Base-by-base conservation (phyloP, 345 rosid species). In the Hibiscus mutabilis region DNA sequence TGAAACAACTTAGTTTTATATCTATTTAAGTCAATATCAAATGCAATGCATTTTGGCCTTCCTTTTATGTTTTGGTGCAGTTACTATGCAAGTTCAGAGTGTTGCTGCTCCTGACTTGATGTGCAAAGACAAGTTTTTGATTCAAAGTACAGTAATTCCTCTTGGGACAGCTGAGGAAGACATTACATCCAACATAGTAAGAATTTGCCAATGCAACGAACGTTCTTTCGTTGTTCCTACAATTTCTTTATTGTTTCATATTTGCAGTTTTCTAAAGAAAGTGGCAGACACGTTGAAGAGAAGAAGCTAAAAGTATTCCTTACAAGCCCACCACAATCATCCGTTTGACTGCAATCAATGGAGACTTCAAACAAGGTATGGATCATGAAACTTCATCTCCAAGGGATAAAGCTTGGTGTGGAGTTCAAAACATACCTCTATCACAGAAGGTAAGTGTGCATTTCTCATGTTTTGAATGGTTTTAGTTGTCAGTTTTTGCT, bases 71-170 rank as follows among this genome's bases (percentile, higher is more conserved):
- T 49, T 29, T 49, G 62, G 37, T 69, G 73, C 68, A 87, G 91
- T 87, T 68, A 80, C 74, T 3, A 85, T 85, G 91, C 88, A 80
- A 79, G 84, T 83, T 74, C 87, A 77, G 81, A 76, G 15, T 63
- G 73, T 29, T 24, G 80, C 82, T 67, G 88, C 91, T 33, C 86
- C 80, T 42, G 83, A 82, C 72, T 70, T 87, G 76, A 74, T 73
- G 56, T 81, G 91, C 80, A 85, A 82, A 77, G 91, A 87, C 81
- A 87, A 87, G 81, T 87, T 87, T 74, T 63, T 87, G 67, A 75
- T 87, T 63, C 88, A 87, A 77, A 73, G 87, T 73, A 79, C 78
- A 8, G 68, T 74, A 49, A 82, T 87, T 68, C 84, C 91, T 11
- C 27, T 44, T 6, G 87, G 84, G 22, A 79, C 79, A 61, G 60